Base-by-base conservation (phyloP, 2,329 filamentous ascomycete genomes). In the Xylaria polymorpha region DNA sequence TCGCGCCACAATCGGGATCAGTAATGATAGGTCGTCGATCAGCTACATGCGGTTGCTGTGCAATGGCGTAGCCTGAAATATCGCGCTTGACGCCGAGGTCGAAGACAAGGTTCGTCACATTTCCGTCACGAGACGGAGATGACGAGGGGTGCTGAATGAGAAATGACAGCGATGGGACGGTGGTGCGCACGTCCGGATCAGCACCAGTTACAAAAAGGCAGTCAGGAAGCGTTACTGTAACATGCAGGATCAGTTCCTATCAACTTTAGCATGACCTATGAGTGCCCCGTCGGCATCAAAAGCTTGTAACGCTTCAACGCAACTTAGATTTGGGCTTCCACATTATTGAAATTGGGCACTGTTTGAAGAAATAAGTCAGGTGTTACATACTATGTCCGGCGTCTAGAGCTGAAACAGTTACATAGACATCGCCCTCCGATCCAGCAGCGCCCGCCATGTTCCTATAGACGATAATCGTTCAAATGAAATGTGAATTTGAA, bases 91-190 rank as follows among this genome's bases (percentile, higher is more conserved):
- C 77, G 9, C 86, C 85, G 9, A 88, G 81, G 72, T 88, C 86
- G 75, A 88, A 88, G 69, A 88, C 76, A 8, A 87, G 60, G 41
- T 77, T 74, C 65, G 79, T 77, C 69, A 74, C 78, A 67, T 73
- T 79, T 55, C 67, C 73, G n/a, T 67, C 61, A 57, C 61, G 51
- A 51, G 70, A 61, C 6, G 61, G 64, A 61, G 69, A 62, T 1
- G 66, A 32, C 4, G 81, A 78, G 1, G 80, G 79, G 69, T 88
- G 86, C 32, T 79, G 81, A 41, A 88, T 81, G 1, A 88, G 79
- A 72, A 88, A 88, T 0, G 82, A 82, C 2, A 88, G 78, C 0
- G 85, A 87, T 0, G 86, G 86, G 0, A 87, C 85, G 3, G 83
- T 86, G 4, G 79, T 79, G 66, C 80, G 79, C 25, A 82, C 82